Evolutionary conservation across 306 rosid genomes (phyloP).

Genomic region (Crataegus laevigata): DNA sequence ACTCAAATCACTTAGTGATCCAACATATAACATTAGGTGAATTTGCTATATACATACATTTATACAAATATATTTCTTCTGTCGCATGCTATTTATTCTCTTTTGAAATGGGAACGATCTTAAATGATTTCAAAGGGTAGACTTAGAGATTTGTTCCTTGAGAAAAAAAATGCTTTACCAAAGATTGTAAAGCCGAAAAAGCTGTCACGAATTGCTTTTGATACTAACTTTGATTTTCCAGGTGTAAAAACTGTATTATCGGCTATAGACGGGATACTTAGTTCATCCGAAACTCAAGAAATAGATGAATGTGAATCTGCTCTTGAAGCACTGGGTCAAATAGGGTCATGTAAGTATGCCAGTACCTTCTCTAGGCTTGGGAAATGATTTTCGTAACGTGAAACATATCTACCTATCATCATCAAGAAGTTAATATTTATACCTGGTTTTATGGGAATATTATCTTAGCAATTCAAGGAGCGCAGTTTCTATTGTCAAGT

Average conservation of each 20-base stretch:
- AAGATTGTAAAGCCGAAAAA: neutral
- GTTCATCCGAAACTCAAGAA: slow-evolving; percentile 46
- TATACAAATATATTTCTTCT: neutral
- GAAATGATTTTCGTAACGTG: neutral
- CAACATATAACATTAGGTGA: neutral
- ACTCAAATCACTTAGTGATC: neutral
- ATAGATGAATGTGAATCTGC: slow-evolving; percentile 76
- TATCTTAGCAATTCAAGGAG: slow-evolving; percentile 58
- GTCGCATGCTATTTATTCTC: neutral
- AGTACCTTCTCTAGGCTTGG: neutral
- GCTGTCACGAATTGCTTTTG: neutral
- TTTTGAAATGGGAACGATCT: neutral
- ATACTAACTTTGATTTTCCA: slow-evolving; percentile 25
- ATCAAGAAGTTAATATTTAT: slow-evolving; percentile 3
- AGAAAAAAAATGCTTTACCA: neutral
- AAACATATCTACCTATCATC: neutral
- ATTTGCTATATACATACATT: neutral
- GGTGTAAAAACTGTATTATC: slow-evolving; percentile 55
- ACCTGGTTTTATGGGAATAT: slow-evolving; percentile 9
- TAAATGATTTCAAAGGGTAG: neutral
- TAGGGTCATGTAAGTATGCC: slow-evolving; percentile 77
- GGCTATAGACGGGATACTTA: slow-evolving; percentile 57
- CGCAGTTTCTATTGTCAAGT: slow-evolving; percentile 50
- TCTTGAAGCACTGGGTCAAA: slow-evolving; percentile 84
- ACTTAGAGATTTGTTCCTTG: neutral